Conservation (phyloP, 2,329 filamentous ascomycete species). For the Fusarium sp. region DNA sequence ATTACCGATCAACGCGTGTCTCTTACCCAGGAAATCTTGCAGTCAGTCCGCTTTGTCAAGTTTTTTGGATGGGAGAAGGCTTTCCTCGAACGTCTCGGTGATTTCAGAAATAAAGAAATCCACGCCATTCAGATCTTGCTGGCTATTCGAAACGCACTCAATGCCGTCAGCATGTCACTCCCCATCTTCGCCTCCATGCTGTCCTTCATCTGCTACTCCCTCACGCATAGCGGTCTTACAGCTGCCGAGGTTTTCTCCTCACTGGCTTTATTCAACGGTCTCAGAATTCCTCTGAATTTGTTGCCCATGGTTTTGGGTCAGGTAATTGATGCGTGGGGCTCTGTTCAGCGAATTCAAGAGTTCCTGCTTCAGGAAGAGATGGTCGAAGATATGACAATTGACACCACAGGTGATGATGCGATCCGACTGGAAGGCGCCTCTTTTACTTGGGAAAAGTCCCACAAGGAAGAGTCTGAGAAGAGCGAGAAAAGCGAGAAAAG, state of each 20-base stretch:
- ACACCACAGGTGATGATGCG: slow-evolving; percentile 69
- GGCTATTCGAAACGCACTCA: slow-evolving; percentile 83
- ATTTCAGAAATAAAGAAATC: slow-evolving; percentile 80
- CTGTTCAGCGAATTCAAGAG: slow-evolving; percentile 84
- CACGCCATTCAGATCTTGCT: slow-evolving; percentile 83
- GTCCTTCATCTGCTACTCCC: slow-evolving; percentile 83
- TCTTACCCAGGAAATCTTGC: slow-evolving; percentile 89
- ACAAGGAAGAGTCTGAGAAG: slow-evolving; percentile 60
- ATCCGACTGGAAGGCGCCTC: slow-evolving; percentile 75
- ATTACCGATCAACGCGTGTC: slow-evolving; percentile 92
- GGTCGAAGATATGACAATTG: slow-evolving; percentile 69
- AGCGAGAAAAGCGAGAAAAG: slow-evolving; percentile 49
- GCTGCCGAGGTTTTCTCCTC: slow-evolving; percentile 93
- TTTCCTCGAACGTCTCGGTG: slow-evolving; percentile 78
- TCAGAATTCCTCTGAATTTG: slow-evolving; percentile 89
- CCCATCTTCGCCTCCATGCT: slow-evolving; percentile 96
- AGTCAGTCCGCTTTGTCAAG: slow-evolving; percentile 93
- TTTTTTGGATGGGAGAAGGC: slow-evolving; percentile 95
- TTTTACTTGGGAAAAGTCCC: slow-evolving; percentile 86
- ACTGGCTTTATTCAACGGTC: slow-evolving; percentile 88
- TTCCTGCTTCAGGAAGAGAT: slow-evolving; percentile 88
- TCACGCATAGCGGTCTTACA: slow-evolving; percentile 71
- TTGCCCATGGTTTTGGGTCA: slow-evolving; percentile 89
- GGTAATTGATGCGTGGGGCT: slow-evolving; percentile 87
- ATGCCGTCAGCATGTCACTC: slow-evolving; percentile 83